phyloP scores from a whole-genome alignment of 2,329 filamentous ascomycete species.

The Colletotrichum spinosum region DNA sequence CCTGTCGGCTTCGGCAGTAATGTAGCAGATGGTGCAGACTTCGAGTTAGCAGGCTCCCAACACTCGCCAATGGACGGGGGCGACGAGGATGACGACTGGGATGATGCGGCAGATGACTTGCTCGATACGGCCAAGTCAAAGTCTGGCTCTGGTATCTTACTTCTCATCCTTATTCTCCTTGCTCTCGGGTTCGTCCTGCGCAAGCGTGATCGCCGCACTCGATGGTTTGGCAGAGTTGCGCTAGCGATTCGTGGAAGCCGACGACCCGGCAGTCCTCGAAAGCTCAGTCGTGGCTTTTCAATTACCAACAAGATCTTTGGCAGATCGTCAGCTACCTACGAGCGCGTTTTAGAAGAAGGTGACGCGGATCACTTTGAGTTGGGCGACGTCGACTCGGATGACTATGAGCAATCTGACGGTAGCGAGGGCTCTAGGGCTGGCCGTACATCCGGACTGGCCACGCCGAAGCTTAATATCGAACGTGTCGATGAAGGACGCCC shows the following conservation, averaged over 20 bases:
- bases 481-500: constrained; percentile 59
- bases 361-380: constrained; percentile 83
- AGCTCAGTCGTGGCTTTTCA: constrained; percentile 60
- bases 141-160: constrained; percentile 78
- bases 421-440: constrained; percentile 68
- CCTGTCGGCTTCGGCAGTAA: constrained; percentile 97
- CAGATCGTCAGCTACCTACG: constrained; percentile 71
- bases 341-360: constrained; percentile 87
- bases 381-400: constrained; percentile 71
- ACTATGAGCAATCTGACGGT: constrained; percentile 73
- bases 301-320: constrained; percentile 75
- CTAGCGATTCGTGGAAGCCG: constrained; percentile 53
- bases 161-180: constrained; percentile 81
- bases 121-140: constrained; percentile 75
- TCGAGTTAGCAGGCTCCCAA: constrained; percentile 81
- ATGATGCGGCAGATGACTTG: constrained; percentile 65
- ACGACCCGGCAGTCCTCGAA: constrained; percentile 59
- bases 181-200: constrained; percentile 79
- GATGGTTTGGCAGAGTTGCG: constrained; percentile 67
- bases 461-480: constrained; percentile 69
- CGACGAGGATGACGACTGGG: constrained; percentile 64
- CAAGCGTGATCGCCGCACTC: constrained; percentile 79
- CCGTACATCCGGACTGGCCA: constrained; percentile 74
- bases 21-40: constrained; percentile 75
- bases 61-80: constrained; percentile 50